Percentiles rank a stretch among this genome's conserved stretches.
phyloP scores from a whole-genome alignment of 176 grass and related monocot species.

The Oryza meridionalis region DNA sequence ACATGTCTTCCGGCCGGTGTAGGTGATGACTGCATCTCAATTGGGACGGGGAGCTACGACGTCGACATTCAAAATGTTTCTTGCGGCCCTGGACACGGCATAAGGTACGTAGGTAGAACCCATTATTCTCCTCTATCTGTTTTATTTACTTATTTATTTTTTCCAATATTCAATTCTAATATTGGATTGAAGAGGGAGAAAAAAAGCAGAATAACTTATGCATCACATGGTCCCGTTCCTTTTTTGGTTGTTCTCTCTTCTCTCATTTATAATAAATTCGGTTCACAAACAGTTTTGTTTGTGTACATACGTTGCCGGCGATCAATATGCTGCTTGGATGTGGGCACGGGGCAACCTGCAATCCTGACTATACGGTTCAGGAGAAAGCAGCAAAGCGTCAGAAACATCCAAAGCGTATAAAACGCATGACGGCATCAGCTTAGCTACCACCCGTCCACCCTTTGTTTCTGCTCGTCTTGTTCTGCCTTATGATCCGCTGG shows the following conservation, averaged over 20 bases:
- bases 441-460: slow-evolving; percentile 10
- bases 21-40: slow-evolving; percentile 96
- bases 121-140: background rate
- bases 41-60: slow-evolving; percentile 79
- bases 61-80: slow-evolving; percentile 86
- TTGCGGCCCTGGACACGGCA: slow-evolving; percentile 80
- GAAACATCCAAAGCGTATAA: slow-evolving; percentile 30
- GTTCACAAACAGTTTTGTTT: background rate
- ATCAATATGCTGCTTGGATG: background rate
- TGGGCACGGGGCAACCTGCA: background rate
- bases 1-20: slow-evolving; percentile 9
- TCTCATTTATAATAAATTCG: background rate
- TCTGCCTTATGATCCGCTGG: background rate
- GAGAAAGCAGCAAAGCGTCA: slow-evolving; percentile 20
- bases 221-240: background rate
- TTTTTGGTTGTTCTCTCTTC: background rate
- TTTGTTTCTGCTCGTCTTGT: slow-evolving; percentile 5
- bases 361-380: background rate
- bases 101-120: slow-evolving; percentile 57
- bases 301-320: background rate
- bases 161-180: background rate
- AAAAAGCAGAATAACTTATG: background rate
- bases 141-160: background rate
- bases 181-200: background rate
- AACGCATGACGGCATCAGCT: slow-evolving; percentile 13